phyloP scores from a whole-genome alignment of 495 filamentous ascomycete species.

The Tuber melanosporum region DNA sequence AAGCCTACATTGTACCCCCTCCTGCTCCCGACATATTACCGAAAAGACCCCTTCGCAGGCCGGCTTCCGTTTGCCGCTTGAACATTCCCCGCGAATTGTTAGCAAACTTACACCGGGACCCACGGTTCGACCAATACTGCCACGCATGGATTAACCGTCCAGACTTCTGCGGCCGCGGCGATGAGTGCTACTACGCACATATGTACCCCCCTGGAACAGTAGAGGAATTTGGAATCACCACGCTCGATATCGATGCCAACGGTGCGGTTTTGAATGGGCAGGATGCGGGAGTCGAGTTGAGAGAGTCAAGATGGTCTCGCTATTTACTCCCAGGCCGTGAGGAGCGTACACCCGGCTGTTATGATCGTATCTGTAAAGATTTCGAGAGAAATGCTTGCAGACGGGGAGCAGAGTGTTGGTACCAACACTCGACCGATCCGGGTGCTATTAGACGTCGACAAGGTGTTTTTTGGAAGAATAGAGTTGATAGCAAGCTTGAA shows the following conservation, averaged over 20 bases:
- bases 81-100: slow-evolving; percentile 16
- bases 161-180: slow-evolving; percentile 21
- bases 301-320: slow-evolving; percentile 13
- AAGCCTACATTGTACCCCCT: background rate
- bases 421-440: slow-evolving; percentile 17
- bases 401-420: slow-evolving; percentile 21
- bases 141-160: slow-evolving; percentile 26
- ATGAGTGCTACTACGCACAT: slow-evolving; percentile 20
- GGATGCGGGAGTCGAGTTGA: slow-evolving; percentile 6
- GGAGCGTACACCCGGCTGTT: slow-evolving; percentile 16
- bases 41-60: background rate
- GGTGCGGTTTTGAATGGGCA: background rate
- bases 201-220: slow-evolving; percentile 19
- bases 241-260: slow-evolving; percentile 10
- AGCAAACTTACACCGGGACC: slow-evolving; percentile 19
- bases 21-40: background rate
- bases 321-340: slow-evolving; percentile 16
- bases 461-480: background rate
- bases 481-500: background rate
- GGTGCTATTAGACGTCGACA: background rate
- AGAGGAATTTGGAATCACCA: slow-evolving; percentile 21
- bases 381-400: slow-evolving; percentile 12
- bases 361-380: slow-evolving; percentile 12
- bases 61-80: background rate
- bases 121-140: slow-evolving; percentile 17